These are phyloP conservation scores for Ophiocordyceps australis DNA, from an alignment of 2,329 filamentous ascomycete species.

Conservation along the genomic window DNA sequence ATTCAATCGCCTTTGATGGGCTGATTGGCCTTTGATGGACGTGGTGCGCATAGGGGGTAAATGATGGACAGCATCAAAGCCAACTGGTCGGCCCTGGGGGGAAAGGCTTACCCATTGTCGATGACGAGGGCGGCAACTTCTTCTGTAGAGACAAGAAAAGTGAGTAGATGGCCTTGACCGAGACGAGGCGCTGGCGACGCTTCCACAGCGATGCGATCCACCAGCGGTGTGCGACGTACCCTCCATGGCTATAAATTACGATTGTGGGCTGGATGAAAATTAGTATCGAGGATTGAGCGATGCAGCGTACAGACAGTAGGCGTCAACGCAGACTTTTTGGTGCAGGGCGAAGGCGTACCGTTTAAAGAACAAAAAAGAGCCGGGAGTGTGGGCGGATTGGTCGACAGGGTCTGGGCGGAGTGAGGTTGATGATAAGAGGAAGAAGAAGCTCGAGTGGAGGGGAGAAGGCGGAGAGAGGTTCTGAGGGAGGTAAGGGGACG, in stretches of 20 bases:
- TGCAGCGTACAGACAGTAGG: neutral
- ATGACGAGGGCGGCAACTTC: slow-evolving; percentile 99
- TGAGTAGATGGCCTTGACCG: slow-evolving; percentile 18
- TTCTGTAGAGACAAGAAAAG: slow-evolving; percentile 43
- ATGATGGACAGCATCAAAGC: too few relatives aligned
- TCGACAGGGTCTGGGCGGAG: slow-evolving; percentile 5
- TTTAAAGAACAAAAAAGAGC: slow-evolving; percentile 14
- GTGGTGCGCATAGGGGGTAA: too few relatives aligned
- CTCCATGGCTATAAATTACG: slow-evolving; percentile 34
- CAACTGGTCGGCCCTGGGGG: too few relatives aligned
- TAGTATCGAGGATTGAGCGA: slow-evolving; percentile 7
- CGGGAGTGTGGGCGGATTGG: slow-evolving; percentile 11
- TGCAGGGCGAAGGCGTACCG: too few relatives aligned
- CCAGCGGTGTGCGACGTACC: slow-evolving; percentile 19
- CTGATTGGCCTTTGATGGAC: too few relatives aligned
- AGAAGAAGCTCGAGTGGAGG: slow-evolving; percentile 15
- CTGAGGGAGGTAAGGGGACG: too few relatives aligned
- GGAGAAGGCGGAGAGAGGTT: slow-evolving; percentile 14
- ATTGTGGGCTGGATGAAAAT: slow-evolving; percentile 11
- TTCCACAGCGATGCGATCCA: neutral
- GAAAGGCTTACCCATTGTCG: slow-evolving; percentile 96
- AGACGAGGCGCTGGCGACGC: neutral
- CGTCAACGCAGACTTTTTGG: slow-evolving; percentile 5
- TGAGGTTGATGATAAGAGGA: too few relatives aligned
- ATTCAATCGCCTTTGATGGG: too few relatives aligned